Base-by-base conservation (phyloP, 129 eudicot species). In the Chrysanthemum lavandulifolium region DNA sequence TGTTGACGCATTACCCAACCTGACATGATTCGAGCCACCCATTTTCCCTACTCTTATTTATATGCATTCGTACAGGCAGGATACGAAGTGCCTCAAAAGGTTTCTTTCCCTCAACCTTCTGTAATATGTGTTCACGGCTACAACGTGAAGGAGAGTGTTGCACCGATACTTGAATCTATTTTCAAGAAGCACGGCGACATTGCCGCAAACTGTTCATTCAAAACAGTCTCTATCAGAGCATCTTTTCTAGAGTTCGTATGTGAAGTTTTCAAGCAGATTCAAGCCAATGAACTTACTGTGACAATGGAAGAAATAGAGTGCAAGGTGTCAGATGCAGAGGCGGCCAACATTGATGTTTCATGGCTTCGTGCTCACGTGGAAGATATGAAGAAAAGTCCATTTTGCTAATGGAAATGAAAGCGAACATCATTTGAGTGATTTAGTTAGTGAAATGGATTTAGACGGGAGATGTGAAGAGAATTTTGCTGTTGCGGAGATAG, bases 91-190 rank as follows among this genome's bases (percentile, higher is more conserved):
- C 40, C 43, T 27, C 6, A 13, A 51, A 68, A 68, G 11, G 5
- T 7, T 6, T 68, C 60, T 13, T 21, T 14, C 52, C 10, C 14
- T 25, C 60, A 25, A 13, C 3, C 45, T 67, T 76, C 12, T 18
- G 13, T 48, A 4, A 72, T 84, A 51, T 70, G 79, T 64, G 65
- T 77, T 10, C 36, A 71, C 3, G 83, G 83, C 31, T 84, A 78
- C 81, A 69, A 65, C 47, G 85, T 84, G 71, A 84, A 80, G 72
- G 27, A 70, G 23, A 67, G 59, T 31, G 56, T 9, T 65, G 88
- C 81, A 70, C 72, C 72, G 2, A 21, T 68, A 10, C 72, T 68
- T 13, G 60, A 68, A 50, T 36, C 72, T 19, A 50, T 68, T 19
- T 47, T 84, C 23, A 59, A 67, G 60, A 69, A 63, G 10, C 59